phyloP scores from a whole-genome alignment of 2,329 filamentous ascomycete genomes.

The Thielaviopsis ethacetica region DNA sequence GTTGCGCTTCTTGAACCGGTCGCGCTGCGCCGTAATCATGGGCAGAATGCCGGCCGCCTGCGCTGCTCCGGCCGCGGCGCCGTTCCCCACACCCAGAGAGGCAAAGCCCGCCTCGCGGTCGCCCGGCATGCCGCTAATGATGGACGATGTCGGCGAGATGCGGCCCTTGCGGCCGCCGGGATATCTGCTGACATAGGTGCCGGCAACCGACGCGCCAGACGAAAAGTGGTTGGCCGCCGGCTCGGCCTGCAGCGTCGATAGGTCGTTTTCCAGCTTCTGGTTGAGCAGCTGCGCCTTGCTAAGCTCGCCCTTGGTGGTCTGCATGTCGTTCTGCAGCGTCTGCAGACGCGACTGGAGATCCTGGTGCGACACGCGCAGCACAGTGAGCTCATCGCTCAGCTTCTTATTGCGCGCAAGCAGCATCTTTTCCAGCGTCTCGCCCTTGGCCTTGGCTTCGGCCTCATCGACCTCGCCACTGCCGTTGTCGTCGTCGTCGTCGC shows the following conservation, averaged over 20 bases:
- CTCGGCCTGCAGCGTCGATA: constrained; percentile 75
- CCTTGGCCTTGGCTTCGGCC: constrained; percentile 35
- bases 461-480: constrained; percentile 13
- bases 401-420: constrained; percentile 92
- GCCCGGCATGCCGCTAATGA: constrained; percentile 63
- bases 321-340: constrained; percentile 68
- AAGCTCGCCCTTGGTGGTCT: constrained; percentile 67
- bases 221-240: constrained; percentile 62
- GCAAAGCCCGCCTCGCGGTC: constrained; percentile 50
- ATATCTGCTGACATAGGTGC: constrained; percentile 72
- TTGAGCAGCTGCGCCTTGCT: constrained; percentile 74
- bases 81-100: constrained; percentile 16
- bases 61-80: constrained; percentile 24
- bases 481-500: constrained; percentile 56
- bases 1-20: constrained; percentile 96
- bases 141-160: constrained; percentile 86
- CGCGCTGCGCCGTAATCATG: constrained; percentile 95
- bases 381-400: constrained; percentile 79
- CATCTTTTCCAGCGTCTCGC: constrained; percentile 79
- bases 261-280: constrained; percentile 78
- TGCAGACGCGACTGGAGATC: constrained; percentile 72
- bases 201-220: constrained; percentile 80
- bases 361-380: constrained; percentile 84
- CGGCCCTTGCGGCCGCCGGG: constrained; percentile 49
- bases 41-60: constrained; percentile 63